Evolutionary conservation across 2,329 filamentous ascomycete species (phyloP).

Genomic region (Herpotrichia juniperi): DNA sequence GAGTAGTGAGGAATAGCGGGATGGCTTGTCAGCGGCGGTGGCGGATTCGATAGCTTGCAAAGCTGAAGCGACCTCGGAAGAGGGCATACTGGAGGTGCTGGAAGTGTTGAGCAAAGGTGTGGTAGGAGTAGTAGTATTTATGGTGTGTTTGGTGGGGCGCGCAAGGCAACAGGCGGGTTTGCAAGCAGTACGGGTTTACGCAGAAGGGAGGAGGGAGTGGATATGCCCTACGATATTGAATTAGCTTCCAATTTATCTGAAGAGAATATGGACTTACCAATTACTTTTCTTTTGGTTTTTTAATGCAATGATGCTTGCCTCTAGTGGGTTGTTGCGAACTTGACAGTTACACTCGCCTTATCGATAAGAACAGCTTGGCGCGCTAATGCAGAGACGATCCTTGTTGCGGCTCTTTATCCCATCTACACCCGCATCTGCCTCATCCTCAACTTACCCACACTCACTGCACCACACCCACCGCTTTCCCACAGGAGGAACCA

Average conservation of each 20-base stretch:
- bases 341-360: slow-evolving; percentile 5
- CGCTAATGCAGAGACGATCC: slow-evolving; percentile 20
- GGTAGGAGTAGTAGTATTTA: not conserved
- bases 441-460: slow-evolving; percentile 6
- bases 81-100: slow-evolving; percentile 51
- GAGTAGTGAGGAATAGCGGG: slow-evolving; percentile 65
- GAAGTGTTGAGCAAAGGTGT: slow-evolving; percentile 9
- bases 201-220: not conserved
- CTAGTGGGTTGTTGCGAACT: not conserved
- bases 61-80: slow-evolving; percentile 55
- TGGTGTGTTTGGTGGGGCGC: slow-evolving; percentile 12
- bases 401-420: slow-evolving; percentile 14
- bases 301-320: not conserved
- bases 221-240: not conserved
- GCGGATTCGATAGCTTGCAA: slow-evolving; percentile 58
- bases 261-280: not conserved
- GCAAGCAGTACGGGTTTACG: not conserved
- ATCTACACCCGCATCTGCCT: slow-evolving; percentile 5
- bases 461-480: not conserved
- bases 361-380: slow-evolving; percentile 26
- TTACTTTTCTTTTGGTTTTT: not conserved
- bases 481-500: not conserved
- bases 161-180: slow-evolving; percentile 16
- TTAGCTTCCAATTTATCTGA: not conserved
- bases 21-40: slow-evolving; percentile 56